phyloP scores from a whole-genome alignment of 306 rosid genomes.

The Prunus dulcis region DNA sequence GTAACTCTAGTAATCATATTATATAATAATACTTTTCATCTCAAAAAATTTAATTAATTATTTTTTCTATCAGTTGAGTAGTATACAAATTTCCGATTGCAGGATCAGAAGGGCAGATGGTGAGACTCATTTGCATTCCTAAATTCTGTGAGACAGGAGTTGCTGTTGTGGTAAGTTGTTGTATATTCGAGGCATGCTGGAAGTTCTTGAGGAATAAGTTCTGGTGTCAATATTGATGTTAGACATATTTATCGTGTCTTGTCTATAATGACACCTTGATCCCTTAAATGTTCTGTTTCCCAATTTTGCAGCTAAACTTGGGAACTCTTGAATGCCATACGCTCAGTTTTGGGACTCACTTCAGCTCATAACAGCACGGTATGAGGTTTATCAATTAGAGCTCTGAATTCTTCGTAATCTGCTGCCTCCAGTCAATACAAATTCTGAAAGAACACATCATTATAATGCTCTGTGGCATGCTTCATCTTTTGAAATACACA shows the following conservation, averaged over 20 bases:
- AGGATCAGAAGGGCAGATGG: constrained; percentile 90
- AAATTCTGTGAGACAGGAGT: constrained; percentile 79
- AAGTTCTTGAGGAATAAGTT: neutral
- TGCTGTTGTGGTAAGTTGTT: constrained; percentile 80
- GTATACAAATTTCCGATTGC: constrained; percentile 22
- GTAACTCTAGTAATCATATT: neutral
- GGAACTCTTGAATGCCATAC: constrained; percentile 79
- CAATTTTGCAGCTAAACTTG: constrained; percentile 67
- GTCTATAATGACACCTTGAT: neutral
- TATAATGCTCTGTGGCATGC: neutral
- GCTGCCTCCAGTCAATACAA: neutral
- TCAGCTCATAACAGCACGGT: constrained; percentile 32
- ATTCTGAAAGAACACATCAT: neutral
- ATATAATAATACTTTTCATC: neutral
- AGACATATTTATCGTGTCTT: neutral
- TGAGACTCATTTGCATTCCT: constrained; percentile 80
- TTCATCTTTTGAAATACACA: neutral
- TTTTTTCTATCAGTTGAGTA: neutral
- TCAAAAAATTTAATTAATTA: neutral
- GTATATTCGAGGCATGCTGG: neutral
- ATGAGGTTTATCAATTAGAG: neutral
- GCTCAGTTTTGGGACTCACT: constrained; percentile 72
- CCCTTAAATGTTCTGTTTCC: neutral
- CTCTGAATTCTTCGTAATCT: neutral
- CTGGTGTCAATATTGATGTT: neutral